phyloP scores from a whole-genome alignment of 2,329 filamentous ascomycete genomes.

The Pseudocercospora eumusae region DNA sequence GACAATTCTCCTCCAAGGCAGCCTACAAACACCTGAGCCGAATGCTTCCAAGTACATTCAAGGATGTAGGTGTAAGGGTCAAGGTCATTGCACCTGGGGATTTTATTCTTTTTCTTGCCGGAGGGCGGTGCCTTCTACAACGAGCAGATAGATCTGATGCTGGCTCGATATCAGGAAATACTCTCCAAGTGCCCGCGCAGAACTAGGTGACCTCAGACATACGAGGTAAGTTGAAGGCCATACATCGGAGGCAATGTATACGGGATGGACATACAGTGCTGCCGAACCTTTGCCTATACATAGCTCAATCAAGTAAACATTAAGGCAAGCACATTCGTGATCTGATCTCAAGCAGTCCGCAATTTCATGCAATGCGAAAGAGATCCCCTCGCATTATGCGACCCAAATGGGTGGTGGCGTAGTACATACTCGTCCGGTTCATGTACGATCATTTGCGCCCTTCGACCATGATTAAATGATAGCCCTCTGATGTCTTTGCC shows the following conservation, averaged over 20 bases:
- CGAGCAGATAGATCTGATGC: slow-evolving; percentile 37
- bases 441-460: slow-evolving; percentile 54
- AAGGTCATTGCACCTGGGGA: slow-evolving; percentile 47
- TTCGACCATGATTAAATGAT: slow-evolving; percentile 80
- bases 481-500: slow-evolving; percentile 73
- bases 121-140: slow-evolving; percentile 57
- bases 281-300: background rate
- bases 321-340: background rate
- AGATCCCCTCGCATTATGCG: background rate
- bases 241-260: background rate
- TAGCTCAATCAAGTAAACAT: background rate
- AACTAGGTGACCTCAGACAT: background rate
- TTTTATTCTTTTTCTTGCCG: slow-evolving; percentile 55
- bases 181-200: background rate
- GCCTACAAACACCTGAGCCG: slow-evolving; percentile 49
- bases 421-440: background rate
- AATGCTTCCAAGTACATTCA: slow-evolving; percentile 51
- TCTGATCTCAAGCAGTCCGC: background rate
- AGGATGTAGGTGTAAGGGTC: slow-evolving; percentile 47
- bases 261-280: background rate
- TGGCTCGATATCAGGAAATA: background rate
- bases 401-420: background rate
- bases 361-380: background rate
- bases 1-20: slow-evolving; percentile 57
- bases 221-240: background rate